phyloP scores from a whole-genome alignment of 2,329 filamentous ascomycete genomes.

The Sarocladium strictum region DNA sequence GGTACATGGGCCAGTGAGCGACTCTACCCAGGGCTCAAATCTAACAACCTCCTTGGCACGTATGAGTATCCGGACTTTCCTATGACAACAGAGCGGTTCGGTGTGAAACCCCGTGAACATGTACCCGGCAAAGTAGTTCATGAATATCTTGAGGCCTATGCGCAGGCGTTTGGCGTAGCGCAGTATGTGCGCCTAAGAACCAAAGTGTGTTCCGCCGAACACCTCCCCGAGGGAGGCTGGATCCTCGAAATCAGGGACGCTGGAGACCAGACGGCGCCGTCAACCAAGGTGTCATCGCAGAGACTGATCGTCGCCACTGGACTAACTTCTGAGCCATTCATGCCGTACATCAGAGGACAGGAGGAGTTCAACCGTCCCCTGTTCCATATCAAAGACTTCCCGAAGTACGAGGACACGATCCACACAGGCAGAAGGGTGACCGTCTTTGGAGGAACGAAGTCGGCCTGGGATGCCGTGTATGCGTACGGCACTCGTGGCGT shows the following conservation, averaged over 20 bases:
- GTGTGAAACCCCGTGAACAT: slow-evolving; percentile 24
- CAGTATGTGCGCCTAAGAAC: slow-evolving; percentile 32
- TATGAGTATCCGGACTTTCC: slow-evolving; percentile 15
- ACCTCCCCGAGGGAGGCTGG: slow-evolving; percentile 36
- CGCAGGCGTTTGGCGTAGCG: slow-evolving; percentile 34
- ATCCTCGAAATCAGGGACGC: slow-evolving; percentile 24
- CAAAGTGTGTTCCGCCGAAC: slow-evolving; percentile 36
- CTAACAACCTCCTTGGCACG: slow-evolving; percentile 13
- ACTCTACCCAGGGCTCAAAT: slow-evolving; percentile 14
- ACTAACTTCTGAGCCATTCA: slow-evolving; percentile 40
- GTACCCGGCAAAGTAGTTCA: slow-evolving; percentile 42
- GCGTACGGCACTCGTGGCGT: slow-evolving; percentile 50
- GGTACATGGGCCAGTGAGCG: slow-evolving; percentile 14
- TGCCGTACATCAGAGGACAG: slow-evolving; percentile 41
- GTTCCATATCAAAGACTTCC: slow-evolving; percentile 45
- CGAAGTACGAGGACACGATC: slow-evolving; percentile 32
- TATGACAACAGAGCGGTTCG: slow-evolving; percentile 10
- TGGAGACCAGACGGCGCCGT: slow-evolving; percentile 11
- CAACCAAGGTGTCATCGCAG: slow-evolving; percentile 28
- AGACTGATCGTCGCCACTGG: slow-evolving; percentile 52
- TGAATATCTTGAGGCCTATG: slow-evolving; percentile 42
- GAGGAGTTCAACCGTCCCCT: slow-evolving; percentile 39
- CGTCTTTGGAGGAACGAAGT: slow-evolving; percentile 59
- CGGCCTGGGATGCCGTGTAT: slow-evolving; percentile 60
- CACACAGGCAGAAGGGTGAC: slow-evolving; percentile 37